Conservation (phyloP, 2,329 filamentous ascomycete species). For the Fusarium dimerum region DNA sequence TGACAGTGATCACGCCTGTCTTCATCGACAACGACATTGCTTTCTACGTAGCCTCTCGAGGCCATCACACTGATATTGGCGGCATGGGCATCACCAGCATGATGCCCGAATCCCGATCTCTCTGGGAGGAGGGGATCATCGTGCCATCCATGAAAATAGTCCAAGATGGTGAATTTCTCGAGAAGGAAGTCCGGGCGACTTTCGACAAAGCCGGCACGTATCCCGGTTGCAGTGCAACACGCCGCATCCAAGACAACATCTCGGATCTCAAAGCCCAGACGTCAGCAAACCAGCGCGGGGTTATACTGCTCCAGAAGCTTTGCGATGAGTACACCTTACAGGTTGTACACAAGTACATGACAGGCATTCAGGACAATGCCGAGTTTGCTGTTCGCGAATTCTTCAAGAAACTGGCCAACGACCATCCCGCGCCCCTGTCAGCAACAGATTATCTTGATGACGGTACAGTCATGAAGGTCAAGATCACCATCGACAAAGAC, state of each 20-base stretch:
- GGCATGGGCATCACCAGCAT: slow-evolving; percentile 81
- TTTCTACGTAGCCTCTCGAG: slow-evolving; percentile 33
- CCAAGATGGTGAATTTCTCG: slow-evolving; percentile 75
- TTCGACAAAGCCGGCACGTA: slow-evolving; percentile 71
- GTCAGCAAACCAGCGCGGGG: slow-evolving; percentile 84
- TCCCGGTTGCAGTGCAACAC: slow-evolving; percentile 75
- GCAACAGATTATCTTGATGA: slow-evolving; percentile 75
- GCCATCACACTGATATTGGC: slow-evolving; percentile 55
- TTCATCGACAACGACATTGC: slow-evolving; percentile 37
- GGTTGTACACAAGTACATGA: slow-evolving; percentile 65
- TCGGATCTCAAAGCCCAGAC: slow-evolving; percentile 87
- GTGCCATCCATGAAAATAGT: slow-evolving; percentile 72
- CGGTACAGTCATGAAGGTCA: slow-evolving; percentile 74
- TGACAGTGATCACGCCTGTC: slow-evolving; percentile 62
- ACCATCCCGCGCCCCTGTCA: slow-evolving; percentile 30
- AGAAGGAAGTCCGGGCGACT: slow-evolving; percentile 72
- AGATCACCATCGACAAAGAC: slow-evolving; percentile 70
- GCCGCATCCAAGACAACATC: slow-evolving; percentile 79
- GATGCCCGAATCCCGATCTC: slow-evolving; percentile 71
- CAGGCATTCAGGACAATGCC: slow-evolving; percentile 43
- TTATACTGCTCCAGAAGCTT: slow-evolving; percentile 65
- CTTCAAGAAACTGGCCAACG: slow-evolving; percentile 13
- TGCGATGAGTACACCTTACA: slow-evolving; percentile 71
- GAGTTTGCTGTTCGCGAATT: slow-evolving; percentile 27
- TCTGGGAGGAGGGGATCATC: slow-evolving; percentile 65